Evolutionary conservation across 2,329 filamentous ascomycete genomes (phyloP).

Genomic region (Pleoardoris graminearum): DNA sequence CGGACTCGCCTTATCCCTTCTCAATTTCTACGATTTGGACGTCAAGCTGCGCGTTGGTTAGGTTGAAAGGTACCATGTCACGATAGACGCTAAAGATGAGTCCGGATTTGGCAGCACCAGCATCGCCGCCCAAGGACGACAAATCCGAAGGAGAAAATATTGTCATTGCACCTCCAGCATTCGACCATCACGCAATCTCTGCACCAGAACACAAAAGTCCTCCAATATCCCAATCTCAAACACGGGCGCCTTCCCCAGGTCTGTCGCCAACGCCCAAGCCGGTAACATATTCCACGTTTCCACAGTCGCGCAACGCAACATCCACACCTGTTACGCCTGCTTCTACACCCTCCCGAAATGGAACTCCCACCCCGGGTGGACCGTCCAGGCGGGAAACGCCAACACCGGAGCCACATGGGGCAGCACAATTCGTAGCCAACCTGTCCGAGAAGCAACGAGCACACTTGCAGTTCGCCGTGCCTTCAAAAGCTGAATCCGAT

Average conservation of each 20-base stretch:
- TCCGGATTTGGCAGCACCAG: background rate
- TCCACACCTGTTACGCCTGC: background rate
- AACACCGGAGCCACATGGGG: conserved; percentile 14
- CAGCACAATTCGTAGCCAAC: conserved; percentile 25
- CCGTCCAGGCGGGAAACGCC: background rate
- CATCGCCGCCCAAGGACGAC: conserved; percentile 1
- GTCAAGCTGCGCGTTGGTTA: background rate
- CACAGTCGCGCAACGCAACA: background rate
- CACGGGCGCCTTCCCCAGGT: background rate
- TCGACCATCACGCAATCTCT: background rate
- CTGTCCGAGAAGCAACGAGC: conserved; percentile 19
- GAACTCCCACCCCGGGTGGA: conserved; percentile 5
- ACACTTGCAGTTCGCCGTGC: conserved; percentile 22
- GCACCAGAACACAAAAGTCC: background rate
- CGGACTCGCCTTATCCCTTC: background rate
- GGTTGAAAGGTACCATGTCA: conserved; percentile 3
- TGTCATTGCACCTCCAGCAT: background rate
- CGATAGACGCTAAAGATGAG: conserved; percentile 2
- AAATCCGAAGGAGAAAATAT: background rate
- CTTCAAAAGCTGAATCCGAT: conserved; percentile 14
- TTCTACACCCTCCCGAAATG: background rate
- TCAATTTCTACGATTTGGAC: background rate
- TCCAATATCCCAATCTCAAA: background rate
- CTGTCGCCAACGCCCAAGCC: background rate
- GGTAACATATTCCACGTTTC: conserved; percentile 4